Percentiles rank a stretch among this genome's conserved stretches.
Conservation (phyloP, 192 early-diverging fungal species). For the Mortierella hygrophila region DNA sequence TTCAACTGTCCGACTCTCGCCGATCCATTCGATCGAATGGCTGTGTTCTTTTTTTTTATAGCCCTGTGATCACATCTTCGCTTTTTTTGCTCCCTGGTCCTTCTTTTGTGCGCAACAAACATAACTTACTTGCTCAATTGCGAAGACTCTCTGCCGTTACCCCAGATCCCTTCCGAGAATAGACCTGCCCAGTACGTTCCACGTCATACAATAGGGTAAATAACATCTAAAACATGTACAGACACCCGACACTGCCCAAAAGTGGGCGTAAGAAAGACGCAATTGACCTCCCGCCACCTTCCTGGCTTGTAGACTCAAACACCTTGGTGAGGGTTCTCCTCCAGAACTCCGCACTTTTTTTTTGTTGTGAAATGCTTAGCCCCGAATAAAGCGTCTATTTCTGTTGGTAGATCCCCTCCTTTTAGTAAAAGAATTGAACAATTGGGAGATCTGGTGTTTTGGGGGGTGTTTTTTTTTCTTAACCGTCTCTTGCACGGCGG, state of each 20-base stretch:
- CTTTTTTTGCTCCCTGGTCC: background rate
- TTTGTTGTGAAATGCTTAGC: background rate
- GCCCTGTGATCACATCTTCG: background rate
- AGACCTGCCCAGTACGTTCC: background rate
- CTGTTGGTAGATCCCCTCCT: background rate
- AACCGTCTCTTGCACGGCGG: background rate
- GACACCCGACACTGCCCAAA: background rate
- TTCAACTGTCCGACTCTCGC: background rate
- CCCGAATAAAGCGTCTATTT: background rate
- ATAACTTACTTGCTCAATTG: background rate
- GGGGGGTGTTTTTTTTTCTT: too few species aligned
- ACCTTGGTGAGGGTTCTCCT: too few species aligned
- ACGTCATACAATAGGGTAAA: background rate
- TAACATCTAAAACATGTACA: background rate
- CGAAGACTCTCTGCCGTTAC: background rate
- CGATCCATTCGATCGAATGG: constrained; percentile 4
- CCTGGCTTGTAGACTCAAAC: too few species aligned
- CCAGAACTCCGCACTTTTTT: background rate
- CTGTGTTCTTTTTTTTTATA: background rate
- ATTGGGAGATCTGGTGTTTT: background rate
- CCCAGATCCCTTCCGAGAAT: background rate
- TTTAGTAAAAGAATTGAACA: too few species aligned
- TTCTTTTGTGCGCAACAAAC: background rate
- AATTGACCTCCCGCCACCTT: background rate
- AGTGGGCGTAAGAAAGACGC: background rate